Evolutionary conservation across 129 eudicot genomes (phyloP).

Genomic region (Chrysanthemum lavandulifolium): DNA sequence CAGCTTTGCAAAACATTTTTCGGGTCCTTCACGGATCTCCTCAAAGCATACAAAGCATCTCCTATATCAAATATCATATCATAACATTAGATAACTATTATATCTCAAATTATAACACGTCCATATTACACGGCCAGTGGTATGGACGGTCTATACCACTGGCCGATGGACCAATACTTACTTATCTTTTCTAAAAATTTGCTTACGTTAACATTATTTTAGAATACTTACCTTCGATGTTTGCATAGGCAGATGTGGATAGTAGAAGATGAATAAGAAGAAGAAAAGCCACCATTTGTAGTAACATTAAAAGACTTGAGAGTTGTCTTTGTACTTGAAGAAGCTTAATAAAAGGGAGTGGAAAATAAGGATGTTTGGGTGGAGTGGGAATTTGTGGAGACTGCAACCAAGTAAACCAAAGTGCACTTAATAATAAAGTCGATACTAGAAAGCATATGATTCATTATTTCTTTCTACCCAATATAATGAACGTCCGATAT

Average conservation of each 20-base stretch:
- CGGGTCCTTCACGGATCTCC: constrained; percentile 47
- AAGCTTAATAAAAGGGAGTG: background rate
- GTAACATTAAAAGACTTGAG: constrained; percentile 21
- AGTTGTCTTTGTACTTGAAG: constrained; percentile 11
- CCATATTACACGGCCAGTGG: background rate
- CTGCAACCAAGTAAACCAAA: background rate
- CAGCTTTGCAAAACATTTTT: constrained; percentile 42
- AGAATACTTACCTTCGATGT: constrained; percentile 37
- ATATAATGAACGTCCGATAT: background rate
- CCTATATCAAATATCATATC: constrained; percentile 27
- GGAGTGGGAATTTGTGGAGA: constrained; percentile 18
- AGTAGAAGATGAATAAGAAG: constrained; percentile 21
- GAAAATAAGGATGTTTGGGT: background rate
- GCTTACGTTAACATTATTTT: too few species aligned
- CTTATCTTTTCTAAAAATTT: background rate
- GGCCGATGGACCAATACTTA: background rate
- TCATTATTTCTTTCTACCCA: background rate
- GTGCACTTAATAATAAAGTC: too few species aligned
- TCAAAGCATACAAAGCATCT: constrained; percentile 56
- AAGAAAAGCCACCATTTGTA: constrained; percentile 27
- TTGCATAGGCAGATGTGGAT: constrained; percentile 30
- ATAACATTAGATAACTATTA: background rate
- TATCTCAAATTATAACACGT: background rate
- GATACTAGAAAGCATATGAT: background rate
- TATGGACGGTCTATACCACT: too few species aligned